These are phyloP conservation scores for Asterionellopsis glacialis DNA, from an alignment of 108 stramenopile genomes.

Conservation along the genomic window DNA sequence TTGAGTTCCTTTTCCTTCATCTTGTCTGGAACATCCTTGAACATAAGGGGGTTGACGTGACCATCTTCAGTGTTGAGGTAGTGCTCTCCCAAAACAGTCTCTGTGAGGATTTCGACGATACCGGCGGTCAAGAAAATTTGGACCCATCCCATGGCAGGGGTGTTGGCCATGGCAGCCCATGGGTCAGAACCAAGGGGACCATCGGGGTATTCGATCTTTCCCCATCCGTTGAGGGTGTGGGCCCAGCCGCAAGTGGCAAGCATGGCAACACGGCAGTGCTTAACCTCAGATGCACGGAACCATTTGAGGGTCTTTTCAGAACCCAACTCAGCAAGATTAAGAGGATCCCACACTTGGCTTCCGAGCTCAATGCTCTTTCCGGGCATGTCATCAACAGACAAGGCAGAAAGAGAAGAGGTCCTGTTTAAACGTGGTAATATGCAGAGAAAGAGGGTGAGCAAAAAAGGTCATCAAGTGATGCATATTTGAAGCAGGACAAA, in stretches of 20 bases:
- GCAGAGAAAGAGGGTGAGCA: too few species aligned
- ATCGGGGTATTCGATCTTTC: constrained; percentile 78
- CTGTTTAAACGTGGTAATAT: too few species aligned
- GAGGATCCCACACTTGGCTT: constrained; percentile 81
- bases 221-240: constrained; percentile 72
- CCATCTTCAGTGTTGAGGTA: constrained; percentile 37
- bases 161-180: constrained; percentile 41
- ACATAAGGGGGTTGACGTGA: constrained; percentile 50
- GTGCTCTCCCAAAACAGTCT: constrained; percentile 75
- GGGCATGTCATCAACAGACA: constrained; percentile 55
- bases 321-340: constrained; percentile 47
- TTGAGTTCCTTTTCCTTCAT: constrained; percentile 82
- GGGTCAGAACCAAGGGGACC: constrained; percentile 66
- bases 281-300: constrained; percentile 95
- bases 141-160: constrained; percentile 67
- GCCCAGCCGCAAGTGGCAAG: constrained; percentile 84
- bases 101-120: constrained; percentile 75
- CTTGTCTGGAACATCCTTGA: constrained; percentile 54
- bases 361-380: constrained; percentile 60
- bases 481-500: too few species aligned
- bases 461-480: too few species aligned
- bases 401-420: not conserved
- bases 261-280: constrained; percentile 95
- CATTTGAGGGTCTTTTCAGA: constrained; percentile 87
- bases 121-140: constrained; percentile 79